Percentiles rank a stretch among this genome's conserved stretches.
These are phyloP conservation scores for Aspergillus awamori DNA, from an alignment of 2,329 filamentous ascomycete species.

Conservation along the genomic window DNA sequence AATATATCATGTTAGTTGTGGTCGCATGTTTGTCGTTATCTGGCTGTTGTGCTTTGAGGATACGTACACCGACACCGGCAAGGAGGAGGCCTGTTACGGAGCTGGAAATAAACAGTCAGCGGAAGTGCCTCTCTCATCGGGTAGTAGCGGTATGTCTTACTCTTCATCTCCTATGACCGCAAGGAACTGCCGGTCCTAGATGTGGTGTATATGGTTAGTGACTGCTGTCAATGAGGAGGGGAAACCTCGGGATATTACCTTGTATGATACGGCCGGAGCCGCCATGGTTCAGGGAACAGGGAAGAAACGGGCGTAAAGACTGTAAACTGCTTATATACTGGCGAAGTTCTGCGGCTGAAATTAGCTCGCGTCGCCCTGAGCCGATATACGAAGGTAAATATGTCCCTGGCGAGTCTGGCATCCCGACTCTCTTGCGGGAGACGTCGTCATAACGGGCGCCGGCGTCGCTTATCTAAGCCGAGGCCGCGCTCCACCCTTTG, in stretches of 20 bases:
- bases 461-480: slow-evolving; percentile 26
- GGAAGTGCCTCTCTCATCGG: neutral
- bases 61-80: slow-evolving; percentile 85
- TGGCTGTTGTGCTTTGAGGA: neutral
- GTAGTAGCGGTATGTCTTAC: slow-evolving; percentile 25
- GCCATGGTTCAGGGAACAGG: slow-evolving; percentile 53
- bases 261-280: slow-evolving; percentile 60
- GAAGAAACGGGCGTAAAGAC: neutral
- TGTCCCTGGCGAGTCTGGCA: slow-evolving; percentile 15
- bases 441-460: slow-evolving; percentile 21
- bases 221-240: neutral
- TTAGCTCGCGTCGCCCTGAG: neutral
- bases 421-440: slow-evolving; percentile 4
- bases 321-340: neutral
- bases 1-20: slow-evolving; percentile 3
- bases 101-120: slow-evolving; percentile 55
- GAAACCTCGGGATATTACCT: slow-evolving; percentile 40
- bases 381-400: slow-evolving; percentile 2
- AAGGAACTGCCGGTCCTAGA: slow-evolving; percentile 85
- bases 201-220: slow-evolving; percentile 37
- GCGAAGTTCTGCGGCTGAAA: neutral
- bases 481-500: neutral
- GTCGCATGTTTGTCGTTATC: neutral
- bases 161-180: slow-evolving; percentile 97
- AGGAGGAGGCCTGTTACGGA: slow-evolving; percentile 94